A percentile compares a stretch with the other conserved stretches of the same genome.
Evolutionary conservation across 805 yeast species (phyloP).

Genomic region (Sugiyamaella mastotermitis): DNA sequence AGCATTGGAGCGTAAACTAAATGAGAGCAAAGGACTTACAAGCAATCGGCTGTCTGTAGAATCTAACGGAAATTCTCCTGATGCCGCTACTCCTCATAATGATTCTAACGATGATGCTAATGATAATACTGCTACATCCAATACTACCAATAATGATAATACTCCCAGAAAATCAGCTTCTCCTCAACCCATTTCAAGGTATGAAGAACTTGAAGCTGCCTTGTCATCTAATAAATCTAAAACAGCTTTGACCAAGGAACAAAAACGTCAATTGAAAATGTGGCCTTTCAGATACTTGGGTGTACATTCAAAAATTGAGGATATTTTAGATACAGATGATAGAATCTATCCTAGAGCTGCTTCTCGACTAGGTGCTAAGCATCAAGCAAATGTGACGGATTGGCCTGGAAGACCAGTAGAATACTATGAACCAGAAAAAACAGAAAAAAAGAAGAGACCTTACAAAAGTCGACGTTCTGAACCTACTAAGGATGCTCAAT

Average conservation of each 20-base stretch:
- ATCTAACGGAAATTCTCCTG: neutral
- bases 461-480: constrained; percentile 20
- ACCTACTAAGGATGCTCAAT: constrained; percentile 16
- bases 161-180: constrained; percentile 2
- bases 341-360: constrained; percentile 77
- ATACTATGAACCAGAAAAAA: constrained; percentile 46
- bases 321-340: constrained; percentile 70
- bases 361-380: constrained; percentile 66
- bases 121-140: constrained; percentile 1
- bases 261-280: constrained; percentile 23
- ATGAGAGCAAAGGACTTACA: constrained; percentile 20
- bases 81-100: neutral
- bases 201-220: constrained; percentile 24
- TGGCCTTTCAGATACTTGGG: constrained; percentile 83
- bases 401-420: constrained; percentile 60
- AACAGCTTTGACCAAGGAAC: constrained; percentile 24
- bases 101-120: constrained; percentile 1
- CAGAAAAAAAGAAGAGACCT: constrained; percentile 22
- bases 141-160: neutral
- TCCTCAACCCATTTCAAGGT: constrained; percentile 13
- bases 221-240: constrained; percentile 2
- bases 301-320: constrained; percentile 65
- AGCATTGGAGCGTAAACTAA: constrained; percentile 19
- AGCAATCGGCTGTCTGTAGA: constrained; percentile 2
- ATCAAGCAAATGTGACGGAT: constrained; percentile 55